These are phyloP conservation scores for Helicocarpus griseus DNA, from an alignment of 2,329 filamentous ascomycete genomes.

Conservation along the genomic window DNA sequence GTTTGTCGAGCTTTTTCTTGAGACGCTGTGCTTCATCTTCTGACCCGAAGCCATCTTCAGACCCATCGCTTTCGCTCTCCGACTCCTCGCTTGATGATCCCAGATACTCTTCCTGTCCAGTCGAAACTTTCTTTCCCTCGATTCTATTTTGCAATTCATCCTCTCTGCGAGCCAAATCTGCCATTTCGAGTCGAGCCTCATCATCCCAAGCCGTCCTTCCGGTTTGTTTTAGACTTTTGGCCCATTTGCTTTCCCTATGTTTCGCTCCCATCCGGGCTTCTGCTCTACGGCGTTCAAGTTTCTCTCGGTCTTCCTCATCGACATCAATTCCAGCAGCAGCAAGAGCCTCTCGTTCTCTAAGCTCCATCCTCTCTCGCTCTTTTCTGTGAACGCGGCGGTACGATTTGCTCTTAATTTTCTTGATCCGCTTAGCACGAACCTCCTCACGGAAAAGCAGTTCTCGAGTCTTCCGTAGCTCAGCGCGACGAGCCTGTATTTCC, in stretches of 20 bases:
- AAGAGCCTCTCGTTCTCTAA: conserved; percentile 49
- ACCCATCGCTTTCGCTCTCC: conserved; percentile 48
- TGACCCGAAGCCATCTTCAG: conserved; percentile 39
- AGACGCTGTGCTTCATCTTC: conserved; percentile 28
- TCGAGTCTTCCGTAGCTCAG: conserved; percentile 66
- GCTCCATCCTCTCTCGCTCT: conserved; percentile 52
- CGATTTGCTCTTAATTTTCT: conserved; percentile 97
- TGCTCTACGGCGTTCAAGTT: conserved; percentile 63
- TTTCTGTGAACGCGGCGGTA: conserved; percentile 88
- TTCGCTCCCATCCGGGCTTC: conserved; percentile 77
- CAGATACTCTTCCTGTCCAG: conserved; percentile 47
- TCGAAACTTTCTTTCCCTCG: conserved; percentile 58
- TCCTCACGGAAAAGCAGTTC: conserved; percentile 85
- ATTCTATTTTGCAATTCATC: conserved; percentile 74
- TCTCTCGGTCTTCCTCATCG: conserved; percentile 56
- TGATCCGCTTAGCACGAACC: conserved; percentile 80
- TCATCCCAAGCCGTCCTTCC: conserved; percentile 83
- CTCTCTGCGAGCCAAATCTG: conserved; percentile 71
- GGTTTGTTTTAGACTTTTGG: conserved; percentile 69
- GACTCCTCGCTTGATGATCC: conserved; percentile 52
- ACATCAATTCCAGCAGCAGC: conserved; percentile 50
- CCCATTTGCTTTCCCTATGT: conserved; percentile 86
- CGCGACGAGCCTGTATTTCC: conserved; percentile 61
- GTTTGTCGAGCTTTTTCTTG: conserved; percentile 33
- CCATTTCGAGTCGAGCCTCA: conserved; percentile 65